Base-by-base conservation (phyloP, 805 yeast genomes). In the Metschnikowia kunwiensis region DNA sequence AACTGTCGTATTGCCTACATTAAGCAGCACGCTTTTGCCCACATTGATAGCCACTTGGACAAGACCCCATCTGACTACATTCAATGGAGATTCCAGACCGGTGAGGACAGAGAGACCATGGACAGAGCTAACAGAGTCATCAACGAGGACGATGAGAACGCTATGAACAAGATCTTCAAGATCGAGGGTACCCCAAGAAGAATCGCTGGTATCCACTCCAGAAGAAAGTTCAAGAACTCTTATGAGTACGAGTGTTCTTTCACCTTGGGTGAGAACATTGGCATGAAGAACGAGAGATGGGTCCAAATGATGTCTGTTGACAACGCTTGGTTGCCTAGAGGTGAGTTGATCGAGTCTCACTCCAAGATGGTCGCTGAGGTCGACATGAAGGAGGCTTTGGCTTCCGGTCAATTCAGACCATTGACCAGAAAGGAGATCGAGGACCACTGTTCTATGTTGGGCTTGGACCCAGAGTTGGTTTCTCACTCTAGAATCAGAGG, bases 1-100 rank as follows among this genome's bases (percentile, higher is more conserved):
- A 93, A 93, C 76, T 85, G 95, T 80, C 95, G 98, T 84, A 93
- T 93, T 63, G 99, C 97, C 65, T 93, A 93, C 93, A 89, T 93
- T 63, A 93, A 93, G 79, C 99, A 93, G 78, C 98, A 94, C 73
- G 98, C 98, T 72, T 93, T 93, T 68, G 97, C 97, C 53, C 98
- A 93, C 74, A 91, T 93, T 64, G 99, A 94, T 74, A 80, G 85
- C 68, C 98, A 93, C 70, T 80, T 91, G 71, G 99, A 93, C 82
- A 86, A 85, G 82, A 93, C 99, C 65, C 98, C 98, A 67, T 88
- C 97, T 63, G 98, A 93, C 80, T 93, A 93, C 79, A 93, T 93
- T 61, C 98, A 93, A 79, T 93, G 98, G 98, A 93, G 98, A 84
- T 93, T 91, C 97, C 98, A 93, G 80, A 93, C 98, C 68, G 98